These are phyloP conservation scores for Curvularia verruculosa DNA, from an alignment of 2,329 filamentous ascomycete genomes.

Conservation along the genomic window DNA sequence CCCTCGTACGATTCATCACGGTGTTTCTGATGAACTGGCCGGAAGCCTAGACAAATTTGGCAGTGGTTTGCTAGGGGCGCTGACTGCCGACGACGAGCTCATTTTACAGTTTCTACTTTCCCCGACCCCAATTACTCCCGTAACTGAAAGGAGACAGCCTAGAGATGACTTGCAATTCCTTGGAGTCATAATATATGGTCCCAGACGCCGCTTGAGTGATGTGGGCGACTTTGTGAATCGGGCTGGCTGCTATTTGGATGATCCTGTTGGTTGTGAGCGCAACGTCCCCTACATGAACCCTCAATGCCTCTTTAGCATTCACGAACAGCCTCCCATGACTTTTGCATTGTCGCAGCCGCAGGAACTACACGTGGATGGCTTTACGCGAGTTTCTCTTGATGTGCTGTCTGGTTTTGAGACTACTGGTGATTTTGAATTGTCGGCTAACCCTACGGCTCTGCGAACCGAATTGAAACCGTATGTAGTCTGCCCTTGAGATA, in stretches of 20 bases:
- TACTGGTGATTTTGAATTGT: neutral
- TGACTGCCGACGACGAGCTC: constrained; percentile 1
- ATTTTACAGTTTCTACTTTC: neutral
- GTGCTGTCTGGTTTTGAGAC: neutral
- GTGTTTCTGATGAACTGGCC: neutral
- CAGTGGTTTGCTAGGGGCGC: neutral
- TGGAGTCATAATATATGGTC: constrained; percentile 4
- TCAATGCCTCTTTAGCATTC: constrained; percentile 12
- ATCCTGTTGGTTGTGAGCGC: constrained; percentile 18
- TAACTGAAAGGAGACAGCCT: neutral
- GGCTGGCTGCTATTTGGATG: constrained; percentile 14
- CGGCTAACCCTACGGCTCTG: neutral
- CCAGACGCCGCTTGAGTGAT: neutral
- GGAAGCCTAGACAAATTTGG: neutral
- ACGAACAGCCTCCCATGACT: neutral
- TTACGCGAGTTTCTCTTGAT: neutral
- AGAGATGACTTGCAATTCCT: neutral
- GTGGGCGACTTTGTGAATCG: neutral
- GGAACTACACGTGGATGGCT: neutral
- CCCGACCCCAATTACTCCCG: neutral
- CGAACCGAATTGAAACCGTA: neutral
- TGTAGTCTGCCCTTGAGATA: neutral
- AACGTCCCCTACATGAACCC: constrained; percentile 23
- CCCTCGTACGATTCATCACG: neutral
- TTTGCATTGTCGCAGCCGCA: neutral